Base-by-base conservation (phyloP, 352 stramenopile species). In the Pythium angustatum region DNA sequence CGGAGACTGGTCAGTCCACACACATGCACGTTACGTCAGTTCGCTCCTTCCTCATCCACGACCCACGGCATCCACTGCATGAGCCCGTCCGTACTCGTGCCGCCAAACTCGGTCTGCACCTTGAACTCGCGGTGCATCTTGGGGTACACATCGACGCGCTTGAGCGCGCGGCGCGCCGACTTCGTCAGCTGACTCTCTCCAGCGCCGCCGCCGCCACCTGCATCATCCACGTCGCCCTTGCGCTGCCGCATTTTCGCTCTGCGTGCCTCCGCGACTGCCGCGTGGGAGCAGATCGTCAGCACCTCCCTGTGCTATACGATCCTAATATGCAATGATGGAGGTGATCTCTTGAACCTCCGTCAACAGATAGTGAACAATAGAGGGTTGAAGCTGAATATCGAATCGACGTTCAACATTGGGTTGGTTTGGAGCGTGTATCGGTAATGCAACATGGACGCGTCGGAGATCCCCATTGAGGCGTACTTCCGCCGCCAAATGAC, bases 71-170 rank as follows among this genome's bases (percentile, higher is more conserved):
- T n/a, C n/a, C n/a, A n/a, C n/a, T n/a, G n/a, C n/a, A n/a, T n/a
- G n/a, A n/a, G n/a, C n/a, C n/a, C n/a, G n/a, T n/a, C n/a, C 72
- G 31, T 62, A 86, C 77, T 73, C 19, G 83, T 91, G 53, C 82
- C 96, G 27, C 96, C 96, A 55, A 91, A 83, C 68, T 98, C 87
- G 34, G 97, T 99, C 68, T 97, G 88, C 44, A 99, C 90, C 62
- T 94, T 94, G 69, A 98, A 98, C 81, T 99, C 96, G 38, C 85
- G 77, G 60, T 99, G 93, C 52, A 98, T 93, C 74, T 98, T 98
- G 4, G 94, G 93, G 69, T 98, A 99, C 28, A 98, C 88, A 68
- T 96, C 88, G 53, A 95, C 82, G 44, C 83, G 78, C 72, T 91
- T 91, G 28, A 96, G 74, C 55, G 73, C 83, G 50, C 83, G 81